Evolutionary conservation across 169 alveolate species (phyloP).

Genomic region (Plasmodium inui): DNA sequence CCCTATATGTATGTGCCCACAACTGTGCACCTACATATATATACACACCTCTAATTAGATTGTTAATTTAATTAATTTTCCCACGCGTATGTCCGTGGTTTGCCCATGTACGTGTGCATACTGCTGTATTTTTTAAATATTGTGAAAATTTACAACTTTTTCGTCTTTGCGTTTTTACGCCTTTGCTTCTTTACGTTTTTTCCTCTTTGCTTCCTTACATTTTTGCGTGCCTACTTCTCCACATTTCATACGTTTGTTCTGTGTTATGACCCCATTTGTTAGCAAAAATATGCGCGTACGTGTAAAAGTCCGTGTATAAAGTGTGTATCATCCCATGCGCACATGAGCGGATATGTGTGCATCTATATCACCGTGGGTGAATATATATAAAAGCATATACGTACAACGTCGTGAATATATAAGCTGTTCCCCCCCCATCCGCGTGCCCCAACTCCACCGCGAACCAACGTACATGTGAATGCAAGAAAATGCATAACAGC

Average conservation of each 20-base stretch:
- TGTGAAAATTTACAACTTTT: conserved; percentile 22
- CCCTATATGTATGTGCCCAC: not conserved
- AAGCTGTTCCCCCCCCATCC: not conserved
- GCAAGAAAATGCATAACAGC: conserved; percentile 67
- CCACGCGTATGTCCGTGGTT: conserved; percentile 3
- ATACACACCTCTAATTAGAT: conserved; percentile 10
- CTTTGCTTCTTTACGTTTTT: not conserved
- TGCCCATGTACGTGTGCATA: not conserved
- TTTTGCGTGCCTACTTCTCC: not conserved
- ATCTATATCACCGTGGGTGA: not conserved
- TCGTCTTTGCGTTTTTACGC: not conserved
- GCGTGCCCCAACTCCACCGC: not conserved
- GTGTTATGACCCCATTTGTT: not conserved
- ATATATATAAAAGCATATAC: conserved; percentile 10
- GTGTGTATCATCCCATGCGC: not conserved
- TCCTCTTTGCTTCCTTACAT: not conserved
- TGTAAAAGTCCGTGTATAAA: not conserved
- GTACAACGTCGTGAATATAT: not conserved
- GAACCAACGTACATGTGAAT: conserved; percentile 30
- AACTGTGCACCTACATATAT: not conserved
- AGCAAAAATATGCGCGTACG: not conserved
- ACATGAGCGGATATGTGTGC: not conserved
- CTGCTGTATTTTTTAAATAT: conserved; percentile 14
- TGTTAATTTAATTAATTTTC: conserved; percentile 37
- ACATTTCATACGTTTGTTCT: not conserved